These are phyloP conservation scores for Saprolegnia diclina DNA, from an alignment of 352 stramenopile genomes.

Conservation along the genomic window DNA sequence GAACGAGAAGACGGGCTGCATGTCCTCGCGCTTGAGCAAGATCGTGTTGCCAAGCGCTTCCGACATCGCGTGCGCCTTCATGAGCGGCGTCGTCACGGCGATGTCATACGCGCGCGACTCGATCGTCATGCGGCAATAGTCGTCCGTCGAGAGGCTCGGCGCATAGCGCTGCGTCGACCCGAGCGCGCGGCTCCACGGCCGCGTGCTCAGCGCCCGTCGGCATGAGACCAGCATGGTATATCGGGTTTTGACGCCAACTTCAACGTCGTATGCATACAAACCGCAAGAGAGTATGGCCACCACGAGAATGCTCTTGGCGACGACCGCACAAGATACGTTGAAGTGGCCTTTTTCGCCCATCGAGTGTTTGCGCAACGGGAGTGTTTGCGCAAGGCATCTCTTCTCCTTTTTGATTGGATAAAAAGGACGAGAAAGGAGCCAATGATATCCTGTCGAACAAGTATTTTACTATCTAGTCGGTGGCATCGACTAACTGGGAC, in stretches of 20 bases:
- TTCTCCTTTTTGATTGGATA: too few species aligned
- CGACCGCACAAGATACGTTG: too few species aligned
- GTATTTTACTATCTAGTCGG: too few species aligned
- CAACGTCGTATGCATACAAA: background rate
- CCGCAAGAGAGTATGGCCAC: background rate
- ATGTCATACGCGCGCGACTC: conserved; percentile 83
- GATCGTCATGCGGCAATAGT: conserved; percentile 84
- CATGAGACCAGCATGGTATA: background rate
- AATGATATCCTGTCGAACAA: too few species aligned
- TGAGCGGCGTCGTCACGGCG: conserved; percentile 76
- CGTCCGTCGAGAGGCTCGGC: conserved; percentile 33
- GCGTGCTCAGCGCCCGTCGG: background rate
- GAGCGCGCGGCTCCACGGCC: background rate
- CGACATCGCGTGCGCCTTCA: conserved; percentile 59
- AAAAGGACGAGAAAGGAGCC: too few species aligned
- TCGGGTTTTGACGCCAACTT: background rate
- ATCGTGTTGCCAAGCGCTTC: conserved; percentile 73
- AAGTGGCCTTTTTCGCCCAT: too few species aligned
- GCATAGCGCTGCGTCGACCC: background rate
- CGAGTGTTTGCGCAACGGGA: too few species aligned
- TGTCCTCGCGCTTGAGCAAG: conserved; percentile 94
- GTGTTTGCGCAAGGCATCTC: too few species aligned
- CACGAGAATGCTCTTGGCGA: background rate
- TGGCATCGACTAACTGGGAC: too few species aligned
- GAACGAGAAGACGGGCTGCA: conserved; percentile 98